Evolutionary conservation across 495 filamentous ascomycete species (phyloP), one percentile per base, ranked within the genome.

Genomic region (Acidiella bohemica): DNA sequence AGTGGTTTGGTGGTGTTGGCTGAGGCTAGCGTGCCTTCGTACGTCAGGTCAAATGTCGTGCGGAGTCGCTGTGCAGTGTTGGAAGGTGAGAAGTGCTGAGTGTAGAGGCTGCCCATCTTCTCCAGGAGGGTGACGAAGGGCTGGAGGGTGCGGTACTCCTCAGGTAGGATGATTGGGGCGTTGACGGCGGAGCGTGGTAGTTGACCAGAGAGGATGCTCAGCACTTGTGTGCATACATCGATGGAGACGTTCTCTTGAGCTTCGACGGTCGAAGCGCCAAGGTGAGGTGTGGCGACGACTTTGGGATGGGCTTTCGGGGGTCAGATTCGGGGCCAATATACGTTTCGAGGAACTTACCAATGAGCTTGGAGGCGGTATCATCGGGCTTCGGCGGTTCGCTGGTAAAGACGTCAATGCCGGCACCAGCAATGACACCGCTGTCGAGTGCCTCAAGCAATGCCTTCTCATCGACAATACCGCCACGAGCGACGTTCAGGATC

Each of bases 391-490:
- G 75, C 14, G 81, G 81, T 56, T 86, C 81, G 1, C 64, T 62
- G 0, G 77, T 81, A 55, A 78, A 84, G 32, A 86, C 81, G 57
- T 86, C 81, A 12, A 84, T 55, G 3, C 78, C 81, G 0, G 81
- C 81, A 0, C 78, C 80, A 1, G 72, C 77, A 18, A 86, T 72
- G 49, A 69, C 74, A 2, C 76, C 78, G 4, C 64, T 66, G 17
- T 83, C 70, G 1, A 86, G 52, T 2, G 80, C 80, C 12, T 63
- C 68, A 0, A 84, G 57, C 10, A 86, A 61, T 2, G 80, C 80
- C 12, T 54, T 61, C 58, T 86, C 81, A 46, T 84, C 77, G 43
- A 82, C 76, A 32, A 81, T 78, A 2, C 78, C 78, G n/a, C 81
- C 81, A 14, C 81, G 59, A 3, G 47, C 47, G 3, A 50, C 47